Evolutionary conservation across 2,329 filamentous ascomycete genomes (phyloP).

Genomic region (Colletotrichum coccodes): DNA sequence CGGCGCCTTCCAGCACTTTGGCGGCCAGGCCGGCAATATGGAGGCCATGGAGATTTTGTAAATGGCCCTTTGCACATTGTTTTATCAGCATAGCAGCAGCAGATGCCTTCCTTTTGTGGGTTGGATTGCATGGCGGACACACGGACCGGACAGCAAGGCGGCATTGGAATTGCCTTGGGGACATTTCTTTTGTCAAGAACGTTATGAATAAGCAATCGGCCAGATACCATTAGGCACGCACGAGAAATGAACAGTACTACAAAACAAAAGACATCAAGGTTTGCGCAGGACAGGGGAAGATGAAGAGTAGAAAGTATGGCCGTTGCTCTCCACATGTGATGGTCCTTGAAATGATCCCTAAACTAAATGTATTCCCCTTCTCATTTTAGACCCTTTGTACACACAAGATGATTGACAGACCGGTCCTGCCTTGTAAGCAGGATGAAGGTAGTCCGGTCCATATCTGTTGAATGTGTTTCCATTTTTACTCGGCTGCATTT

Average conservation of each 20-base stretch:
- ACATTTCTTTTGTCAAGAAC: constrained; percentile 1
- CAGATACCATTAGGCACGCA: constrained; percentile 24
- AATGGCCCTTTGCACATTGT: constrained; percentile 22
- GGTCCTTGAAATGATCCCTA: neutral
- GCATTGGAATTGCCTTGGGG: neutral
- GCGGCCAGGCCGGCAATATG: constrained; percentile 51
- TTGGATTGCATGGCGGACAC: constrained; percentile 13
- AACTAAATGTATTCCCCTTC: too few species aligned
- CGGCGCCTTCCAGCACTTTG: constrained; percentile 65
- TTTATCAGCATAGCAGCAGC: constrained; percentile 23
- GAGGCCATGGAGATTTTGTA: constrained; percentile 61
- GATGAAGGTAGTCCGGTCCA: too few species aligned
- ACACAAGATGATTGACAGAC: too few species aligned
- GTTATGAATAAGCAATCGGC: constrained; percentile 16
- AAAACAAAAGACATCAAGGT: neutral
- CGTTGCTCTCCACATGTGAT: too few species aligned
- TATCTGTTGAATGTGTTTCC: too few species aligned
- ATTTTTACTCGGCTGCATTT: too few species aligned
- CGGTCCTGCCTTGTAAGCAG: too few species aligned
- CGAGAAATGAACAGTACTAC: constrained; percentile 24
- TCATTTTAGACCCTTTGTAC: too few species aligned
- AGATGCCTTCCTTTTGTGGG: constrained; percentile 1
- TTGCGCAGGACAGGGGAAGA: neutral
- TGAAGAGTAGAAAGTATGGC: neutral
- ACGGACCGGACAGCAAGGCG: neutral